Evolutionary conservation across 768 basidiomycete species (phyloP).

Genomic region (Pleurotus platypus): DNA sequence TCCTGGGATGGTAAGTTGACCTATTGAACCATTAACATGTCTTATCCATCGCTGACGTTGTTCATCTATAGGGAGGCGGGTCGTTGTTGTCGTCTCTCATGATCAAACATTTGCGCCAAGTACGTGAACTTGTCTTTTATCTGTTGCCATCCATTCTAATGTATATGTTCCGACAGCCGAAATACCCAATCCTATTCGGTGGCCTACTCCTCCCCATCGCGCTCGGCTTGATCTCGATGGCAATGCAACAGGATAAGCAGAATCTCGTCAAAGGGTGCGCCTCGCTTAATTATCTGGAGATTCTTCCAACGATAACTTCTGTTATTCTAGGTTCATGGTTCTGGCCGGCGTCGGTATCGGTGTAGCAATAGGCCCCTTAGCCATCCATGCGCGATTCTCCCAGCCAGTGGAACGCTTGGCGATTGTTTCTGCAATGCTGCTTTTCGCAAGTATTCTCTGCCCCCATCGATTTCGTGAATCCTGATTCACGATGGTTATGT

Average conservation of each 20-base stretch:
- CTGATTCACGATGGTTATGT: not conserved
- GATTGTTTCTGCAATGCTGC: slow-evolving; percentile 35
- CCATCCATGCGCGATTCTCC: slow-evolving; percentile 42
- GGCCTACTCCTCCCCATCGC: slow-evolving; percentile 30
- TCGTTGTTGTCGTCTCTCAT: slow-evolving; percentile 27
- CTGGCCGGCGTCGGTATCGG: slow-evolving; percentile 43
- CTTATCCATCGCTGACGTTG: not conserved
- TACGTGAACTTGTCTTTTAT: not conserved
- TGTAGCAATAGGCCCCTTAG: slow-evolving; percentile 31
- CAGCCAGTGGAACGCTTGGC: slow-evolving; percentile 37
- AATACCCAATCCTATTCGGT: slow-evolving; percentile 37
- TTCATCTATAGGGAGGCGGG: slow-evolving; percentile 31
- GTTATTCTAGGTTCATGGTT: slow-evolving; percentile 33
- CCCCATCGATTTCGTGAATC: not conserved
- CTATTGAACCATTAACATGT: not conserved
- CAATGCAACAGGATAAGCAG: slow-evolving; percentile 33
- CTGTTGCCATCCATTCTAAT: not conserved
- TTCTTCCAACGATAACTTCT: not conserved
- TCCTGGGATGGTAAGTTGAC: slow-evolving; percentile 38
- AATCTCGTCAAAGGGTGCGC: slow-evolving; percentile 31
- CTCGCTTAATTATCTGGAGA: not conserved
- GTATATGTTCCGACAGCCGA: slow-evolving; percentile 20
- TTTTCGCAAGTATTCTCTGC: slow-evolving; percentile 35
- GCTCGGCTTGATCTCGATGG: slow-evolving; percentile 40
- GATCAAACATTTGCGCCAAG: slow-evolving; percentile 32